phyloP scores from a whole-genome alignment of 2,329 filamentous ascomycete species.

The Calonectria pseudoturangicola region DNA sequence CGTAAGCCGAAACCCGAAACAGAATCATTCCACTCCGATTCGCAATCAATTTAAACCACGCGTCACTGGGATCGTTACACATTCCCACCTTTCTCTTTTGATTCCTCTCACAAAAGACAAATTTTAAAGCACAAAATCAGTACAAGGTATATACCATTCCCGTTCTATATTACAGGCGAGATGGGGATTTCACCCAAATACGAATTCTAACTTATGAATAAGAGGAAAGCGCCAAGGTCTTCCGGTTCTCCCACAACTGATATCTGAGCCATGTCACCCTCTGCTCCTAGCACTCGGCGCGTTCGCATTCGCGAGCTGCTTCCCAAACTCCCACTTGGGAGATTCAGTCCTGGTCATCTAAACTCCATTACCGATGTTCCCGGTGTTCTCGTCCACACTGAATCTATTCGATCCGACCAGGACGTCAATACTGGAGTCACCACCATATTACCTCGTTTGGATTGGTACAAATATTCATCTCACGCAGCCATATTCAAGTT shows the following conservation, averaged over 20 bases:
- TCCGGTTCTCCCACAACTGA: no score
- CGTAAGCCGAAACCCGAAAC: slow-evolving; percentile 1
- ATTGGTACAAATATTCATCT: slow-evolving; percentile 66
- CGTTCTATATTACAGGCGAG: no score
- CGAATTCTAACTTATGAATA: no score
- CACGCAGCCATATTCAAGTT: slow-evolving; percentile 74
- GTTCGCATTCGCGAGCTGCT: slow-evolving; percentile 65
- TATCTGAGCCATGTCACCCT: background rate
- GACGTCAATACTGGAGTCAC: slow-evolving; percentile 70
- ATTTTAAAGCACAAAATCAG: no score
- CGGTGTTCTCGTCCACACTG: slow-evolving; percentile 67
- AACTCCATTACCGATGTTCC: slow-evolving; percentile 72
- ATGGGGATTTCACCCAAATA: no score
- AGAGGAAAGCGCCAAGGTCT: no score
- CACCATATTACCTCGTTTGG: slow-evolving; percentile 66
- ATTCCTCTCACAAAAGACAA: background rate
- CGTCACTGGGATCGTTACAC: background rate
- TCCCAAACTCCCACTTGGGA: slow-evolving; percentile 65
- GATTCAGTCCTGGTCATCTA: slow-evolving; percentile 64
- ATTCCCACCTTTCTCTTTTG: background rate
- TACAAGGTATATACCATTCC: no score
- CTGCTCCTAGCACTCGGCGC: background rate
- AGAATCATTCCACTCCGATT: background rate
- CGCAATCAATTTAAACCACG: background rate
- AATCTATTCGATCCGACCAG: slow-evolving; percentile 62